These are phyloP conservation scores for Lachancea nothofagi DNA, from an alignment of 805 yeast genomes.

Conservation along the genomic window DNA sequence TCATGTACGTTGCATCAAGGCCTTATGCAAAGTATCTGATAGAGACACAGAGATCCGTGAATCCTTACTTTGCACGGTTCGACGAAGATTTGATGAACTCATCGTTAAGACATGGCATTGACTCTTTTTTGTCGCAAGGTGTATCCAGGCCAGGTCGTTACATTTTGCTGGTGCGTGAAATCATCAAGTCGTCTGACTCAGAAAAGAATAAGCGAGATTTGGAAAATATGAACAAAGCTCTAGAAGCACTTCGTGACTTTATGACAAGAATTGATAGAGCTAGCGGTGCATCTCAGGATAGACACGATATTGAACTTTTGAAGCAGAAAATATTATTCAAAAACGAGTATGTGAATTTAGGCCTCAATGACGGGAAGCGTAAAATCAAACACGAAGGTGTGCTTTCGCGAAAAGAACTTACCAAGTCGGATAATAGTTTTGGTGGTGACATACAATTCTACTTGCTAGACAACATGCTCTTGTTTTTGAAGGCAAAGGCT, in stretches of 20 bases:
- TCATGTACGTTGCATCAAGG: conserved; percentile 89
- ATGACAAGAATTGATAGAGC: conserved; percentile 71
- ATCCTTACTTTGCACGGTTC: conserved; percentile 87
- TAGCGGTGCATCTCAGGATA: conserved; percentile 89
- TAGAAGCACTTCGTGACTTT: conserved; percentile 67
- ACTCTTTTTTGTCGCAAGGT: conserved; percentile 90
- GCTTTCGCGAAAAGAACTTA: conserved; percentile 31
- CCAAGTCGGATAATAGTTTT: conserved; percentile 23
- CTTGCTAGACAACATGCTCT: conserved; percentile 78
- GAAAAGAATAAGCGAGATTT: conserved; percentile 51
- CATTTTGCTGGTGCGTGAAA: conserved; percentile 76
- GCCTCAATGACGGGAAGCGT: conserved; percentile 74
- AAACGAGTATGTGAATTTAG: conserved; percentile 82
- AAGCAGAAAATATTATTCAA: conserved; percentile 78
- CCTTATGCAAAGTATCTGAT: conserved; percentile 93
- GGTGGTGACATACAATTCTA: conserved; percentile 77
- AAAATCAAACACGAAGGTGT: conserved; percentile 46
- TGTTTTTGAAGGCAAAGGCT: conserved; percentile 79
- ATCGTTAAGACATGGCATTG: conserved; percentile 53
- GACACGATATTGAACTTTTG: conserved; percentile 81
- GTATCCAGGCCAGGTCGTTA: conserved; percentile 94
- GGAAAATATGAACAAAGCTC: conserved; percentile 58
- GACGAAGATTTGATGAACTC: conserved; percentile 83
- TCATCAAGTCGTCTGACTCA: conserved; percentile 78
- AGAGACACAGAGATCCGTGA: conserved; percentile 87